These are phyloP conservation scores for Ustulina deusta DNA, from an alignment of 2,329 filamentous ascomycete genomes.

Conservation along the genomic window DNA sequence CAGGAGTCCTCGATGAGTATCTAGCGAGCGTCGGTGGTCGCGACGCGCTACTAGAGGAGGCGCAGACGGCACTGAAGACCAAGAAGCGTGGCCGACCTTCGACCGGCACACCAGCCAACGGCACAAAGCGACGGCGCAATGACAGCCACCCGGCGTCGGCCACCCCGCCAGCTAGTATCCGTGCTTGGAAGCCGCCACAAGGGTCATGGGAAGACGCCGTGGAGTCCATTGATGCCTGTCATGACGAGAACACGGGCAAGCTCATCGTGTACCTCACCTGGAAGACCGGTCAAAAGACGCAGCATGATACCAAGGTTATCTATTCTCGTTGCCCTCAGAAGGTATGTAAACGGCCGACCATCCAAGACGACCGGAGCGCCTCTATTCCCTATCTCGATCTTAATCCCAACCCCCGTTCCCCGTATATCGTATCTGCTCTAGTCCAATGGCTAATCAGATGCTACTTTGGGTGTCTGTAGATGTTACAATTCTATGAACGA, in stretches of 20 bases:
- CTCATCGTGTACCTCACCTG: slow-evolving; percentile 78
- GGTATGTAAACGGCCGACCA: slow-evolving; percentile 57
- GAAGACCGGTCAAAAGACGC: slow-evolving; percentile 79
- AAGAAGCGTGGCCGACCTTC: slow-evolving; percentile 70
- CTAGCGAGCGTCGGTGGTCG: slow-evolving; percentile 72
- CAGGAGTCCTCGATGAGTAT: slow-evolving; percentile 73
- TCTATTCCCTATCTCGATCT: neutral
- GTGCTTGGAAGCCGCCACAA: slow-evolving; percentile 73
- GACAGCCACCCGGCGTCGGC: slow-evolving; percentile 62
- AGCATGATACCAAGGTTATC: slow-evolving; percentile 75
- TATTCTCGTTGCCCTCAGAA: slow-evolving; percentile 84
- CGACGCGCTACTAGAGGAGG: slow-evolving; percentile 64
- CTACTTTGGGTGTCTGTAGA: slow-evolving; percentile 53
- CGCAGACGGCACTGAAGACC: slow-evolving; percentile 61
- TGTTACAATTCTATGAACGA: slow-evolving; percentile 70
- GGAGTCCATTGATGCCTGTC: slow-evolving; percentile 76
- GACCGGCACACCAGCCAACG: slow-evolving; percentile 53
- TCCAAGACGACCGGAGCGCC: neutral
- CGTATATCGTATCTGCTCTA: neutral
- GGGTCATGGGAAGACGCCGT: slow-evolving; percentile 84
- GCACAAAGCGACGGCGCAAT: slow-evolving; percentile 62
- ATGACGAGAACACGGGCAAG: slow-evolving; percentile 70
- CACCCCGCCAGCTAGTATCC: slow-evolving; percentile 59
- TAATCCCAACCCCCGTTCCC: neutral
- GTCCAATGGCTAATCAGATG: slow-evolving; percentile 22